Conservation (phyloP, 2,329 filamentous ascomycete species). For the Endocalyx cinctus region DNA sequence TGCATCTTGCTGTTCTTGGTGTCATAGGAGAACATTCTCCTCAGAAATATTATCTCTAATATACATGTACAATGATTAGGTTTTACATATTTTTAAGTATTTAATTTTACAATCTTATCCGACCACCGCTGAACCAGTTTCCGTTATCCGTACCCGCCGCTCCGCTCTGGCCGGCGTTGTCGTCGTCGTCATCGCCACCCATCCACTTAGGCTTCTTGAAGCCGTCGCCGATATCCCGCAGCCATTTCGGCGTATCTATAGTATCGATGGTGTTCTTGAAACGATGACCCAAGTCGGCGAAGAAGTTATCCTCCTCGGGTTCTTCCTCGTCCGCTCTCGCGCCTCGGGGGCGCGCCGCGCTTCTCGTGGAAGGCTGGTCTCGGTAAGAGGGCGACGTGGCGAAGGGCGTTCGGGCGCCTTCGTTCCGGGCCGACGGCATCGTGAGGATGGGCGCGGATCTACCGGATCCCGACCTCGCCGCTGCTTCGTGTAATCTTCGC, state of each 20-base stretch:
- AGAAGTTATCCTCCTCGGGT: constrained; percentile 75
- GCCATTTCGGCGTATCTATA: constrained; percentile 76
- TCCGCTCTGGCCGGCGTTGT: constrained; percentile 19
- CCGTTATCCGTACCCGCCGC: constrained; percentile 48
- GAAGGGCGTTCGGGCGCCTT: constrained; percentile 36
- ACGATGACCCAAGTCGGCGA: constrained; percentile 76
- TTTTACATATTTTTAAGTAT: too few relatives aligned
- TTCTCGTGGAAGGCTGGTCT: constrained; percentile 25
- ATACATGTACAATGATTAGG: too few relatives aligned
- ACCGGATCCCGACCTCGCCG: constrained; percentile 14
- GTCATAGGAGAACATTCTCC: too few relatives aligned
- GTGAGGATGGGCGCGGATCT: constrained; percentile 41
- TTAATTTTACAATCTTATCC: constrained; percentile 27
- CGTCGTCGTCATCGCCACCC: constrained; percentile 50
- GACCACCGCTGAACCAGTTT: constrained; percentile 53
- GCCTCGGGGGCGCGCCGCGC: constrained; percentile 25
- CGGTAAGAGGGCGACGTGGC: constrained; percentile 35
- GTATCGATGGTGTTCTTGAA: constrained; percentile 91
- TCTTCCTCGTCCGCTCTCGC: constrained; percentile 45
- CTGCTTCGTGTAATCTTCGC: constrained; percentile 41
- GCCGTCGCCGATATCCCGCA: constrained; percentile 63
- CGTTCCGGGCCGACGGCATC: constrained; percentile 37
- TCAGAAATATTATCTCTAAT: too few relatives aligned
- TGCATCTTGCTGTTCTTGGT: too few relatives aligned
- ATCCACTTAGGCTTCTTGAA: constrained; percentile 82